Evolutionary conservation across 805 yeast species (phyloP).

Genomic region (Kluyveromyces aestuarii): DNA sequence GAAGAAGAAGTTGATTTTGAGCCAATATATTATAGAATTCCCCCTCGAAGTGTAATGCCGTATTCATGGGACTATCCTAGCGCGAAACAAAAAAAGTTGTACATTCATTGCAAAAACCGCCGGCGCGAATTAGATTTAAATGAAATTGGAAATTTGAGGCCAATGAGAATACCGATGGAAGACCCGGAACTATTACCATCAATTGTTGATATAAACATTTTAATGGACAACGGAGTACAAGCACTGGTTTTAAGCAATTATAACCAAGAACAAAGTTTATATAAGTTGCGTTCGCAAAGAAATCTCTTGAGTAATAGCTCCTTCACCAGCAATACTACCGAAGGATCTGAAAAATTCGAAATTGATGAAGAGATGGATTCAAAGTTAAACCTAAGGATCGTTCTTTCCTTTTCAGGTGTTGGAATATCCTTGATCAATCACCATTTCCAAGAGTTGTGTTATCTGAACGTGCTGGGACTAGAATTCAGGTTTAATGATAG

Average conservation of each 20-base stretch:
- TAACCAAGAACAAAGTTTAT: conserved; percentile 68
- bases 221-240: conserved; percentile 94
- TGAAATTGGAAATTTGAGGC: conserved; percentile 85
- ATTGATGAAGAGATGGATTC: conserved; percentile 32
- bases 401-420: conserved; percentile 68
- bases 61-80: conserved; percentile 98
- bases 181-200: conserved; percentile 30
- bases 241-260: conserved; percentile 76
- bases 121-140: conserved; percentile 78
- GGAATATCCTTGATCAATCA: conserved; percentile 79
- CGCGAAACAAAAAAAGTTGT: conserved; percentile 71
- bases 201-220: conserved; percentile 80
- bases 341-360: conserved; percentile 42
- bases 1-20: conserved; percentile 48
- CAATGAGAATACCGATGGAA: conserved; percentile 62
- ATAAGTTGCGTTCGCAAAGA: conserved; percentile 35
- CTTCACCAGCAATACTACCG: conserved; percentile 28
- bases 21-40: conserved; percentile 74
- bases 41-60: conserved; percentile 92
- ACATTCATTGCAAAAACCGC: conserved; percentile 60
- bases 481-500: conserved; percentile 78
- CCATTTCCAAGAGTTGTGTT: conserved; percentile 67
- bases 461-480: conserved; percentile 71
- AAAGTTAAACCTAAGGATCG: conserved; percentile 32
- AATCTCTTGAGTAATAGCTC: conserved; percentile 14